Evolutionary conservation across 2,329 filamentous ascomycete species (phyloP).

Genomic region (Fusarium albidum): DNA sequence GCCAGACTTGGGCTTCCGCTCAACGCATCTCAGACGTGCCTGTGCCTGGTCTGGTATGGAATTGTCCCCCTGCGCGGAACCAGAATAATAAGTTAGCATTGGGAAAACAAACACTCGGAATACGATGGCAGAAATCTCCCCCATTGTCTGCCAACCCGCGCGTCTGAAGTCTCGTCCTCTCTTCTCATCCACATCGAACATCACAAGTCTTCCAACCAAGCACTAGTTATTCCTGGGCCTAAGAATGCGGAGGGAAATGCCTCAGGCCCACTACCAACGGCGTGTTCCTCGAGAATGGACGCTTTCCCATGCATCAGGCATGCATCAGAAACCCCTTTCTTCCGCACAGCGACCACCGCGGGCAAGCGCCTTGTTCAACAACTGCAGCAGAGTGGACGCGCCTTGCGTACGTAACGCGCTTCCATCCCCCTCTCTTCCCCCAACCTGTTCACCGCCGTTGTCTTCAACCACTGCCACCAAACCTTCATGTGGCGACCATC

Average conservation of each 20-base stretch:
- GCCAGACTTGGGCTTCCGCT: background rate
- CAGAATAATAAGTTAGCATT: too few relatives aligned
- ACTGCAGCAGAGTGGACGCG: conserved; percentile 33
- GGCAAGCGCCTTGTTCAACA: conserved; percentile 28
- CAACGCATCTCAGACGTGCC: background rate
- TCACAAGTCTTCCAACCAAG: background rate
- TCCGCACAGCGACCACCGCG: conserved; percentile 21
- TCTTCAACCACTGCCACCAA: conserved; percentile 30
- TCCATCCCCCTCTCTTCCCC: conserved; percentile 17
- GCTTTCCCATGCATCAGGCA: conserved; percentile 7
- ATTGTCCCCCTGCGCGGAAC: too few relatives aligned
- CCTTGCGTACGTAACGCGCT: conserved; percentile 31
- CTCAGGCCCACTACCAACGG: conserved; percentile 40
- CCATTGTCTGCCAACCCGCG: too few relatives aligned
- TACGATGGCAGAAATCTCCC: too few relatives aligned
- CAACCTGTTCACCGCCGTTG: conserved; percentile 37
- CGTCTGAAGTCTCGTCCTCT: background rate
- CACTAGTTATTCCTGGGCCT: background rate
- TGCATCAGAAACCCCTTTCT: conserved; percentile 34
- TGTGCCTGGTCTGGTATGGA: too few relatives aligned
- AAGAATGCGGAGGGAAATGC: conserved; percentile 46
- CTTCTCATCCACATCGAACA: background rate
- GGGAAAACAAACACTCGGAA: too few relatives aligned
- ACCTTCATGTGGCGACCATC: conserved; percentile 10
- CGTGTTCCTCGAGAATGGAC: conserved; percentile 23